phyloP scores from a whole-genome alignment of 345 rosid genomes.

The Raphanus sativus region DNA sequence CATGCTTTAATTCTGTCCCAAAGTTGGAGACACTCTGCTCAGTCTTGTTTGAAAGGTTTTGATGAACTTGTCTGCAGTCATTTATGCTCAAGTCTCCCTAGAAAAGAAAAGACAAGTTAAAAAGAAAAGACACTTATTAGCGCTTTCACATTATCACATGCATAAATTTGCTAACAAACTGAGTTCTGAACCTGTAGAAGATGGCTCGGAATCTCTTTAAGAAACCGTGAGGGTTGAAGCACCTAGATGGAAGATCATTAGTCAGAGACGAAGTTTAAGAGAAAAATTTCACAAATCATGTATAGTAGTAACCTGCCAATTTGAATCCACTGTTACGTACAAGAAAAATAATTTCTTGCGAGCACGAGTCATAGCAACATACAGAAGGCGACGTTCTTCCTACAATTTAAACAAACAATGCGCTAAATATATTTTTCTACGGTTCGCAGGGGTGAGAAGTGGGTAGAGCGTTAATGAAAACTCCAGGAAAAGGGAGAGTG shows the following conservation, averaged over 20 bases:
- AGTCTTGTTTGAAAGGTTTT: constrained; percentile 40
- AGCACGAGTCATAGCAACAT: constrained; percentile 98
- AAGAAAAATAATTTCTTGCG: constrained; percentile 76
- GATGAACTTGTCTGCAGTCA: constrained; percentile 45
- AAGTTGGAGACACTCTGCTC: constrained; percentile 16
- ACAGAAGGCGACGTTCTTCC: constrained; percentile 91
- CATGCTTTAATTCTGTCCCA: constrained; percentile 22
- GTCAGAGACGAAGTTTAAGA: constrained; percentile 26
- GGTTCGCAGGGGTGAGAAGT: constrained; percentile 14
- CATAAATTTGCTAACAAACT: constrained; percentile 9
- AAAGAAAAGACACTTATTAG: background rate
- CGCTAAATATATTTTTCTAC: background rate
- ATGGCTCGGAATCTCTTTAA: constrained; percentile 83
- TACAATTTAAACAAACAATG: constrained; percentile 36
- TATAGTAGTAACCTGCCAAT: constrained; percentile 78
- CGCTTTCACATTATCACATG: constrained; percentile 14
- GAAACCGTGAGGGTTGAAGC: constrained; percentile 93
- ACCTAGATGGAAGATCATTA: constrained; percentile 48
- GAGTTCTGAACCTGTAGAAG: constrained; percentile 67
- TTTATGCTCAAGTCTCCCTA: constrained; percentile 54
- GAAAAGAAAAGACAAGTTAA: constrained; percentile 4
- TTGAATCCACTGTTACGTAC: constrained; percentile 74
- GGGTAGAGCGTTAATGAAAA: constrained; percentile 5
- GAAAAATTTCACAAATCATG: constrained; percentile 18
- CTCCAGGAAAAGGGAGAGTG: constrained; percentile 10